Percentiles rank a stretch among this genome's conserved stretches.
phyloP scores from a whole-genome alignment of 495 filamentous ascomycete species.

The Penicilliopsis zonata region DNA sequence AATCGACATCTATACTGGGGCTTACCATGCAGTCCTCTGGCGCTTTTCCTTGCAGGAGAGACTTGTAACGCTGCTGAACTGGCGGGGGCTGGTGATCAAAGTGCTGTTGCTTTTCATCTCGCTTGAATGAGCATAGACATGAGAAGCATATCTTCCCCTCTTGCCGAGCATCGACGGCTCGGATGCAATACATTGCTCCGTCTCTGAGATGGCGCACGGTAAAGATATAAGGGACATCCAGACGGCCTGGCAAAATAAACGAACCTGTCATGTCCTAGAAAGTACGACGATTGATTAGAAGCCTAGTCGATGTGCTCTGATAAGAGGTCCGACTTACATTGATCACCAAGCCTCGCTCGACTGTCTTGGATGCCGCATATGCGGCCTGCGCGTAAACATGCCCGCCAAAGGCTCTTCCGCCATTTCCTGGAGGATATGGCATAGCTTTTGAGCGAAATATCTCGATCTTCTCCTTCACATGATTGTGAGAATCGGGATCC shows the following conservation, averaged over 20 bases:
- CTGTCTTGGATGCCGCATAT: conserved; percentile 46
- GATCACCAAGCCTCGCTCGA: conserved; percentile 39
- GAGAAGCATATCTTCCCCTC: conserved; percentile 44
- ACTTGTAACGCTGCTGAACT: conserved; percentile 22
- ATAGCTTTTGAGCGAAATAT: conserved; percentile 19
- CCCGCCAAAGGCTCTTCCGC: conserved; percentile 42
- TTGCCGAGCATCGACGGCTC: conserved; percentile 43
- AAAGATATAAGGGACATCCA: conserved; percentile 49
- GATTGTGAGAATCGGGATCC: not conserved
- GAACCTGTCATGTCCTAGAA: conserved; percentile 57
- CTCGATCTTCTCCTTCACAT: conserved; percentile 18
- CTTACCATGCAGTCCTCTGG: conserved; percentile 24
- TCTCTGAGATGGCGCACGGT: conserved; percentile 39
- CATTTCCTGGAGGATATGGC: conserved; percentile 19
- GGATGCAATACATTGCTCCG: conserved; percentile 44
- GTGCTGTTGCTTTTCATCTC: conserved; percentile 17
- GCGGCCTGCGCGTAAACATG: conserved; percentile 58
- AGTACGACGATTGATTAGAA: too few species aligned
- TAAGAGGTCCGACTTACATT: conserved; percentile 46
- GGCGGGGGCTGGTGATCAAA: conserved; percentile 29
- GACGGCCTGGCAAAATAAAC: conserved; percentile 45
- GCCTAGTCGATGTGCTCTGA: not conserved
- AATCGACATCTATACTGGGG: conserved; percentile 35
- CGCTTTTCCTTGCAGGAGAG: conserved; percentile 24
- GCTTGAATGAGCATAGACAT: conserved; percentile 52